Evolutionary conservation across 306 rosid genomes (phyloP), one percentile per base, ranked within the genome.

Genomic region (Dryas octopetala): DNA sequence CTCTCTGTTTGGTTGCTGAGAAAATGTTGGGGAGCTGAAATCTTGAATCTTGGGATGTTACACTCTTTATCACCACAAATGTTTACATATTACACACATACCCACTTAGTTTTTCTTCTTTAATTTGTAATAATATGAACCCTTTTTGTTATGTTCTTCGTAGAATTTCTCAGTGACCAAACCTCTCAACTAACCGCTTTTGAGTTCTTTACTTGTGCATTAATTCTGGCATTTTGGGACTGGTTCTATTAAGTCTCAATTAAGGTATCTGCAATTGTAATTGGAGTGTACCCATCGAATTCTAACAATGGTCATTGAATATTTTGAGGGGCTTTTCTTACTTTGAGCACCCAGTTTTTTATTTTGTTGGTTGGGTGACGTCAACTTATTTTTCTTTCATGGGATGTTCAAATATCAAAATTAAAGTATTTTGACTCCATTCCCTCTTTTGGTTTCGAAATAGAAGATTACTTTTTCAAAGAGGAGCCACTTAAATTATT

Each of bases 11-110:
- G n/a, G 61, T 0, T 48, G 32, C 41, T 64, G 16, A 7, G 28
- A 26, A 50, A 14, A 40, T 52, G 23, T 49, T 28, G 17, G 54
- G 74, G 55, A 76, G 32, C 46, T 74, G 78, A 80, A 71, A 51
- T 55, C 66, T 69, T 69, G 43, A 45, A 44, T 64, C 71, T 65
- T 79, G 54, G 62, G 38, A 68, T 46, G 60, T 32, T 57, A 15
- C 49, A 44, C 61, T 8, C 9, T 5, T 69, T 61, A 70, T 9
- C 32, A 52, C 11, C 26, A 50, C 44, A 63, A 10, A 46, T 19
- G 5, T 32, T 57, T 14, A 46, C 7, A 53, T 53, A 53, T 7
- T 16, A 55, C 28, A 7, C 8, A 51, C 4, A 32, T 9, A 41
- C 68, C 28, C 68, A 7, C 1, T 40, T 63, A 8, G 68, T 15